A percentile compares a stretch with the other conserved stretches of the same genome.
Conservation (phyloP, 2,329 filamentous ascomycete species). For the Epichloe sylvatica region DNA sequence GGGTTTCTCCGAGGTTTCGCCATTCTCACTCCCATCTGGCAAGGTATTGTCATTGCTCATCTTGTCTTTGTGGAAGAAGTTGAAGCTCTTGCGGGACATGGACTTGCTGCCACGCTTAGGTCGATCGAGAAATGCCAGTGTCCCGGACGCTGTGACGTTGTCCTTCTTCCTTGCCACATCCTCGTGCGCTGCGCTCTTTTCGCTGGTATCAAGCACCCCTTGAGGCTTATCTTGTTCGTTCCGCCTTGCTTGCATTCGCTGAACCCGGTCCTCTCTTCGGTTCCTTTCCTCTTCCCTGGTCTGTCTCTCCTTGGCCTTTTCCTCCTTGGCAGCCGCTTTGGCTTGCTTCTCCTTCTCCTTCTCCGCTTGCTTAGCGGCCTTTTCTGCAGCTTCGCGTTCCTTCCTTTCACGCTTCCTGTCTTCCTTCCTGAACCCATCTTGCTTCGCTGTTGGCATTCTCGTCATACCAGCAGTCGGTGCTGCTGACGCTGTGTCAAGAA, state of each 20-base stretch:
- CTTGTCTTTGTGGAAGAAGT: constrained; percentile 46
- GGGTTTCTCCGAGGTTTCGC: constrained; percentile 26
- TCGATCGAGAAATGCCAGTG: constrained; percentile 43
- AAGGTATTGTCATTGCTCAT: constrained; percentile 10
- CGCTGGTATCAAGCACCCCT: constrained; percentile 52
- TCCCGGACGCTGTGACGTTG: constrained; percentile 21
- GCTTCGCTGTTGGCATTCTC: constrained; percentile 13
- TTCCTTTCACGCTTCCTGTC: constrained; percentile 56
- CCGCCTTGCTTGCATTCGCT: constrained; percentile 35
- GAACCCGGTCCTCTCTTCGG: constrained; percentile 39
- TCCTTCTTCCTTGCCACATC: constrained; percentile 27
- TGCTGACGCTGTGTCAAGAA: background rate
- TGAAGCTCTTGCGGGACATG: constrained; percentile 62
- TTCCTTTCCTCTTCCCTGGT: constrained; percentile 21
- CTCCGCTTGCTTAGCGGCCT: constrained; percentile 40
- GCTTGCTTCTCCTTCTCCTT: constrained; percentile 27
- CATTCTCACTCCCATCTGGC: constrained; percentile 18
- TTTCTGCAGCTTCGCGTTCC: constrained; percentile 43
- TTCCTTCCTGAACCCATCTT: constrained; percentile 36
- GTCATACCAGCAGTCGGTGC: constrained; percentile 3
- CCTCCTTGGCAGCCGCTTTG: constrained; percentile 18
- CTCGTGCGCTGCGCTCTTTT: constrained; percentile 44
- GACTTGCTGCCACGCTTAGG: constrained; percentile 64
- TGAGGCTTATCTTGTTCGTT: constrained; percentile 49
- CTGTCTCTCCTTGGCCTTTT: constrained; percentile 10